A percentile compares a stretch with the other conserved stretches of the same genome.
Evolutionary conservation across 768 basidiomycete genomes (phyloP).

Genomic region (Hericium coralloides): DNA sequence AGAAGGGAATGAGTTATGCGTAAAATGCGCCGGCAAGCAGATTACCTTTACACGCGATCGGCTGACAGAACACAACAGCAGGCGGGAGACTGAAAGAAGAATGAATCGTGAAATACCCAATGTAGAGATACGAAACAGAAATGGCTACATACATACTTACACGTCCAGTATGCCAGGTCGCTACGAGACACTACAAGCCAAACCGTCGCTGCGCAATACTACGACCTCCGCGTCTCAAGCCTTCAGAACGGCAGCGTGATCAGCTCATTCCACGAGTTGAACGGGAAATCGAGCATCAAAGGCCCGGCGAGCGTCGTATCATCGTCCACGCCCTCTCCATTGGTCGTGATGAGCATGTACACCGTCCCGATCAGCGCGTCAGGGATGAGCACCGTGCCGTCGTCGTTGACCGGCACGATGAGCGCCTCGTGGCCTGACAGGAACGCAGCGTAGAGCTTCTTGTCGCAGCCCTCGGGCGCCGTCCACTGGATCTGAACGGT

Average conservation of each 20-base stretch:
- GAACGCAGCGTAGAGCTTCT: conserved; percentile 10
- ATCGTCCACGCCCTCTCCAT: conserved; percentile 5
- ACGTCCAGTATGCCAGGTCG: background rate
- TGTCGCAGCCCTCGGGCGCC: background rate
- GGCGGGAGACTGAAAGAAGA: too few species aligned
- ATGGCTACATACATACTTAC: background rate
- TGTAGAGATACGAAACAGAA: background rate
- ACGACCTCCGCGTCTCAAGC: background rate
- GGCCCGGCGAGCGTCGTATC: conserved; percentile 11
- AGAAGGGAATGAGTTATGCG: too few species aligned
- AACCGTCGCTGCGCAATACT: too few species aligned
- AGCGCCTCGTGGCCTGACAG: conserved; percentile 9
- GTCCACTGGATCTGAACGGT: conserved; percentile 3
- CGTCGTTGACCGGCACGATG: conserved; percentile 8
- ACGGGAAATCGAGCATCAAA: conserved; percentile 10
- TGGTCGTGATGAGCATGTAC: conserved; percentile 9
- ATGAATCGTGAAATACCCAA: too few species aligned
- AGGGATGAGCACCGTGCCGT: conserved; percentile 6
- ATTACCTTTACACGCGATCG: too few species aligned
- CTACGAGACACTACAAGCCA: too few species aligned
- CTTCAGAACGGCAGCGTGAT: background rate
- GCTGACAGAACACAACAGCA: too few species aligned
- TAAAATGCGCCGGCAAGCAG: too few species aligned
- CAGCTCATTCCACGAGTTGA: conserved; percentile 3
- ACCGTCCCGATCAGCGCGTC: conserved; percentile 4